These are phyloP conservation scores for Ganoderma lucidum DNA, from an alignment of 1,284 basidiomycete species.

Conservation along the genomic window DNA sequence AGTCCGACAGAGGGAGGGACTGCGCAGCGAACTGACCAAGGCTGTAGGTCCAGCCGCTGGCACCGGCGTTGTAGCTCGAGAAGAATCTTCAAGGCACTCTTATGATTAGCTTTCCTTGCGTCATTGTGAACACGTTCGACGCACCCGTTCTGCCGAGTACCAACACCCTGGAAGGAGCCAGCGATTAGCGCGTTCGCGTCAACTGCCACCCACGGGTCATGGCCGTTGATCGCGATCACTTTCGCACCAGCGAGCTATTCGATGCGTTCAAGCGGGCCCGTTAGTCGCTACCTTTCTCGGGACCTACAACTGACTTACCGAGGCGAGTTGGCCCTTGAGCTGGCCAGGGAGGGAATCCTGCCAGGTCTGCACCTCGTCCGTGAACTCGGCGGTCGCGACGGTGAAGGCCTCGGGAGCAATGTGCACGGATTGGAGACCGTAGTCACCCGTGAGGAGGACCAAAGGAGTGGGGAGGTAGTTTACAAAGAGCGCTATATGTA, in stretches of 20 bases:
- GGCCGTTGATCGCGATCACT: slow-evolving; percentile 60
- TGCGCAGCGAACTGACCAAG: slow-evolving; percentile 71
- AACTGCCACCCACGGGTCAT: slow-evolving; percentile 61
- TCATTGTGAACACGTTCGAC: slow-evolving; percentile 6
- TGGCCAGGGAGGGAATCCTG: slow-evolving; percentile 58
- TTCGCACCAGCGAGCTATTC: slow-evolving; percentile 62
- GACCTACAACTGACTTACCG: slow-evolving; percentile 43
- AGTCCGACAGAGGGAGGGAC: slow-evolving; percentile 60
- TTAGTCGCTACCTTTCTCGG: neutral
- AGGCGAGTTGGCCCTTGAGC: slow-evolving; percentile 56
- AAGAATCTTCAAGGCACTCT: slow-evolving; percentile 44
- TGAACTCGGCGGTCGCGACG: slow-evolving; percentile 61
- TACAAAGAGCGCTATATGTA: slow-evolving; percentile 50
- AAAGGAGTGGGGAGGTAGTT: slow-evolving; percentile 64
- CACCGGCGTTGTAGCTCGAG: slow-evolving; percentile 46
- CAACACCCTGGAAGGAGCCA: slow-evolving; percentile 52
- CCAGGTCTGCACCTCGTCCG: slow-evolving; percentile 61
- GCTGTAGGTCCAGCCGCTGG: slow-evolving; percentile 60
- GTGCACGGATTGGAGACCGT: slow-evolving; percentile 57
- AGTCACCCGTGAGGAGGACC: slow-evolving; percentile 54
- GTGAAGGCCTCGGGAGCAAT: slow-evolving; percentile 67
- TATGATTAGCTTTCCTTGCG: neutral
- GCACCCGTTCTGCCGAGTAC: slow-evolving; percentile 57
- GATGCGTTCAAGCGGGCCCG: neutral
- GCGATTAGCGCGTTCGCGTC: slow-evolving; percentile 58